phyloP scores from a whole-genome alignment of 2,329 filamentous ascomycete genomes.

The Graphium sp. region DNA sequence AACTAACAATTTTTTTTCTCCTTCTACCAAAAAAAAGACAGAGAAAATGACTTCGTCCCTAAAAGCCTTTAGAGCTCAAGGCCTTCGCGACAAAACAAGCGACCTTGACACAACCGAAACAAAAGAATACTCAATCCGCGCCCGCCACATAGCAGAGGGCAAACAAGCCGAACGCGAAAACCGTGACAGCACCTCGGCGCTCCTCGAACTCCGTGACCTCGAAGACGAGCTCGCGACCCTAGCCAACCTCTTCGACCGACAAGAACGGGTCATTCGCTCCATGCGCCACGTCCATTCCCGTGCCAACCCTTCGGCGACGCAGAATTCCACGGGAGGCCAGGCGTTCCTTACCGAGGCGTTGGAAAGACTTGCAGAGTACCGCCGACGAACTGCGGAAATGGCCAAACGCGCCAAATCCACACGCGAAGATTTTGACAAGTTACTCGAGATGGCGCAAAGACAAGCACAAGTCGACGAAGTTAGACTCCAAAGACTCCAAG shows the following conservation, averaged over 20 bases:
- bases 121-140: constrained; percentile 19
- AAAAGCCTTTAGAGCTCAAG: constrained; percentile 42
- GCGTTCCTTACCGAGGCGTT: constrained; percentile 35
- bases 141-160: constrained; percentile 19
- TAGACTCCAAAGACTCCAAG: constrained; percentile 42
- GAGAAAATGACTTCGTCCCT: constrained; percentile 46
- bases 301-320: constrained; percentile 19
- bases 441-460: constrained; percentile 50
- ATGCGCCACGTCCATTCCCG: constrained; percentile 28
- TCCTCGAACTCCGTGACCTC: constrained; percentile 46
- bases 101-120: constrained; percentile 20
- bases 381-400: constrained; percentile 37
- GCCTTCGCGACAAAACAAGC: constrained; percentile 28
- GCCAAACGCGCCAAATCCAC: constrained; percentile 36
- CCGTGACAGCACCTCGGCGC: constrained; percentile 42
- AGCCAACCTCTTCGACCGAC: constrained; percentile 37
- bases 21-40: constrained; percentile 20
- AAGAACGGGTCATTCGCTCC: constrained; percentile 28
- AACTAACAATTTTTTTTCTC: background rate
- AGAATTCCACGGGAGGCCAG: background rate
- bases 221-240: constrained; percentile 46
- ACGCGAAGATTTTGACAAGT: constrained; percentile 45
- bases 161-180: constrained; percentile 37
- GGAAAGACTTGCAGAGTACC: constrained; percentile 34
- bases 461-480: constrained; percentile 52